Conservation (phyloP, 73 alveolate species). For the Urostyla sp. region DNA sequence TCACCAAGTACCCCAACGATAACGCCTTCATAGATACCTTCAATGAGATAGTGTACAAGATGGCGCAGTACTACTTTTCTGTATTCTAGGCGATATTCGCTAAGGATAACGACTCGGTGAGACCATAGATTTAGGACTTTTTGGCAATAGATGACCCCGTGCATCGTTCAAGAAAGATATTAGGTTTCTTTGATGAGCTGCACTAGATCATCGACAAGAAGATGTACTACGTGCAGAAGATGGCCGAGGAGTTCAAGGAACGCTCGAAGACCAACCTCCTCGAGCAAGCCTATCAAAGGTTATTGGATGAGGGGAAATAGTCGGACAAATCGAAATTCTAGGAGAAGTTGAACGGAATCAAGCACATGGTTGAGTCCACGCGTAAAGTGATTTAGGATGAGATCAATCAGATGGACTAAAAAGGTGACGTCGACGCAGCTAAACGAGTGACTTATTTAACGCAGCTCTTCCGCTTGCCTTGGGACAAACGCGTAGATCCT, state of each 20-base stretch:
- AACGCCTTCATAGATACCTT: slow-evolving; percentile 40
- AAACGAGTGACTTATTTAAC: slow-evolving; percentile 69
- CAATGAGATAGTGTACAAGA: slow-evolving; percentile 62
- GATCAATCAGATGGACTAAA: slow-evolving; percentile 54
- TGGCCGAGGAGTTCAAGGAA: slow-evolving; percentile 73
- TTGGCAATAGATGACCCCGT: slow-evolving; percentile 57
- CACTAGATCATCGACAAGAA: slow-evolving; percentile 63
- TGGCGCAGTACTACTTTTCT: slow-evolving; percentile 71
- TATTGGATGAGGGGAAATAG: slow-evolving; percentile 57
- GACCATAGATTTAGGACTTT: slow-evolving; percentile 36
- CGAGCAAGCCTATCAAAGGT: slow-evolving; percentile 64
- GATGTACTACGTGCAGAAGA: slow-evolving; percentile 56
- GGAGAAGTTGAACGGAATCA: slow-evolving; percentile 51
- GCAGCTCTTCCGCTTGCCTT: slow-evolving; percentile 86
- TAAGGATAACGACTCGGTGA: slow-evolving; percentile 60
- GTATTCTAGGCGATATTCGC: slow-evolving; percentile 64
- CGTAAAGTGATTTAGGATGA: slow-evolving; percentile 66
- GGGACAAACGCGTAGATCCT: slow-evolving; percentile 77
- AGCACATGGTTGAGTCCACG: slow-evolving; percentile 52
- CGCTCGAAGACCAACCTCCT: slow-evolving; percentile 60
- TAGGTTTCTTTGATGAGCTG: slow-evolving; percentile 57
- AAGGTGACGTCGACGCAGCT: slow-evolving; percentile 61
- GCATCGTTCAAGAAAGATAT: slow-evolving; percentile 40
- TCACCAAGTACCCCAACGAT: slow-evolving; percentile 24
- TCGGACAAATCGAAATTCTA: slow-evolving; percentile 54